Evolutionary conservation across 2,329 filamentous ascomycete genomes (phyloP).

Genomic region (Trichoderma asperellum): DNA sequence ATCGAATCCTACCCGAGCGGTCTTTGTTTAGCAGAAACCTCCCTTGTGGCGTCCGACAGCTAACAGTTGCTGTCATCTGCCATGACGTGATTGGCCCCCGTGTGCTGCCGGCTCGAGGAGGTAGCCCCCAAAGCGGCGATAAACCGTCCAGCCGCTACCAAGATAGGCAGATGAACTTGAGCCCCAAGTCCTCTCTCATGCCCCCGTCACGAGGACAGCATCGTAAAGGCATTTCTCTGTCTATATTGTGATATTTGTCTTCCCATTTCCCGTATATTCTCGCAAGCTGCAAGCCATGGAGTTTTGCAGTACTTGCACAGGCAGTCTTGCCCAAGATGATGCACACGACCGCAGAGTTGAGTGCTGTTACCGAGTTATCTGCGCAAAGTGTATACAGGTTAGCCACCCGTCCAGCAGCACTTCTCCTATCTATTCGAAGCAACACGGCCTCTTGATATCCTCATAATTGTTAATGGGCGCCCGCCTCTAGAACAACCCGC

Average conservation of each 20-base stretch:
- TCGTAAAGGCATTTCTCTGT: not conserved
- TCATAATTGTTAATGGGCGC: slow-evolving; percentile 19
- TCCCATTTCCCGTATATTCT: not conserved
- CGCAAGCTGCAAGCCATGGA: slow-evolving; percentile 38
- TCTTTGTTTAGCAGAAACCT: not conserved
- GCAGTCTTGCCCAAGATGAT: slow-evolving; percentile 63
- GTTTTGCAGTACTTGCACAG: slow-evolving; percentile 73
- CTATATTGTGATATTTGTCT: not conserved
- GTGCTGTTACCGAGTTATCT: slow-evolving; percentile 74
- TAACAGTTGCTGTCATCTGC: slow-evolving; percentile 13
- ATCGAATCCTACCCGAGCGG: not conserved
- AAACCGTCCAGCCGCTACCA: not conserved
- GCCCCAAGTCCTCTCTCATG: slow-evolving; percentile 11
- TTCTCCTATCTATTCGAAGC: not conserved
- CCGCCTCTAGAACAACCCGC: slow-evolving; percentile 60
- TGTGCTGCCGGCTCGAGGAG: slow-evolving; percentile 1
- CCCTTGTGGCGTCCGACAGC: slow-evolving; percentile 16
- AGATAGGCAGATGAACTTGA: slow-evolving; percentile 4
- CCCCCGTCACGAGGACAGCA: slow-evolving; percentile 10
- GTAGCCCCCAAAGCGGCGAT: slow-evolving; percentile 18
- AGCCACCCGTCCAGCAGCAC: not conserved
- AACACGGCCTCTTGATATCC: not conserved
- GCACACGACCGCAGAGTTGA: slow-evolving; percentile 64
- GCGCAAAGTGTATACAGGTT: slow-evolving; percentile 68
- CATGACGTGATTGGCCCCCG: slow-evolving; percentile 22